Conservation (phyloP, 2,329 filamentous ascomycete species). For the Arthrinium puccinioides region DNA sequence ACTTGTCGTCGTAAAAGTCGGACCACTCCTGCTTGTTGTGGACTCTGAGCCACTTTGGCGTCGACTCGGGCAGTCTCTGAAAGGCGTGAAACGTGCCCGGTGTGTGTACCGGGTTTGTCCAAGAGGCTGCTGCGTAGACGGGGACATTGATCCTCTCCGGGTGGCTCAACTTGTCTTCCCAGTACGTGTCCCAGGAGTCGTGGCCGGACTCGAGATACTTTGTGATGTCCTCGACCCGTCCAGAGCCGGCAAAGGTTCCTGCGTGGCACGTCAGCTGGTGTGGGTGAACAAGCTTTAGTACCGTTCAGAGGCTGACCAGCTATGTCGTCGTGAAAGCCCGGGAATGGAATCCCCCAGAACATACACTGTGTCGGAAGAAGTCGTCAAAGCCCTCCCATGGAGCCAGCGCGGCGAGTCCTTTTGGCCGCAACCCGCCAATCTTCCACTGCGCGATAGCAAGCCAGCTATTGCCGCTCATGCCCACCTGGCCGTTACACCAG, state of each 20-base stretch:
- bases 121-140: conserved; percentile 25
- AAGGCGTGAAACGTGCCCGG: conserved; percentile 28
- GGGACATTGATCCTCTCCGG: conserved; percentile 26
- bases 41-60: conserved; percentile 36
- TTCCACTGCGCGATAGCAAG: conserved; percentile 34
- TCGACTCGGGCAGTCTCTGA: conserved; percentile 24
- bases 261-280: no score
- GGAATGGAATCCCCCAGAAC: no score
- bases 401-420: conserved; percentile 31
- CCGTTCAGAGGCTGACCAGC: conserved; percentile 30
- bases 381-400: conserved; percentile 38
- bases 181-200: no score
- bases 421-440: conserved; percentile 31
- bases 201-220: no score
- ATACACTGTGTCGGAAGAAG: no score
- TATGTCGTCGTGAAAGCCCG: conserved; percentile 36
- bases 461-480: conserved; percentile 34
- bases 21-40: conserved; percentile 35
- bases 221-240: no score
- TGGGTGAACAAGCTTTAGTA: conserved; percentile 23
- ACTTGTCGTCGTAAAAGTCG: conserved; percentile 29
- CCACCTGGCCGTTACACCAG: conserved; percentile 37
- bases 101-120: conserved; percentile 23
- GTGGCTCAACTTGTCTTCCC: conserved; percentile 28
- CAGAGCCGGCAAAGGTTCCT: no score